Percentiles rank a stretch among this genome's conserved stretches.
phyloP scores from a whole-genome alignment of 129 eudicot species.

The Calendula officinalis region DNA sequence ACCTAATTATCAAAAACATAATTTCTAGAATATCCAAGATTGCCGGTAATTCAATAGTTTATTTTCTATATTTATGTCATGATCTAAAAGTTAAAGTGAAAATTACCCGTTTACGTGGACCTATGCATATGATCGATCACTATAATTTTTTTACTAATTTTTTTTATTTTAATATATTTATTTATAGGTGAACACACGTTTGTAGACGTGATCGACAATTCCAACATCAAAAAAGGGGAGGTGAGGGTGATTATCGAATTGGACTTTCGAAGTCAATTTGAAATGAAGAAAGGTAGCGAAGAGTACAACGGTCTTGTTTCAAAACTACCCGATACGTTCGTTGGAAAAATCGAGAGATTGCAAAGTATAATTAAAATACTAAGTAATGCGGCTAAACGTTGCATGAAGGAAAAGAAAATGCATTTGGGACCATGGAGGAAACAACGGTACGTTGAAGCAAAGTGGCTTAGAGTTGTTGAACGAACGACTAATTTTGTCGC shows the following conservation, averaged over 20 bases:
- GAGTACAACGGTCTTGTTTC: constrained; percentile 57
- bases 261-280: constrained; percentile 69
- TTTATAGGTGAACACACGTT: constrained; percentile 75
- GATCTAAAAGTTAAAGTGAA: background rate
- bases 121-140: background rate
- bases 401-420: constrained; percentile 91
- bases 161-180: background rate
- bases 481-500: constrained; percentile 27
- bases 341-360: constrained; percentile 72
- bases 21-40: background rate
- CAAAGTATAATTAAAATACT: constrained; percentile 44
- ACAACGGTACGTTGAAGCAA: constrained; percentile 75
- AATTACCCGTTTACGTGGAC: background rate
- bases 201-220: constrained; percentile 59
- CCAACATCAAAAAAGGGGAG: constrained; percentile 55
- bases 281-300: constrained; percentile 79
- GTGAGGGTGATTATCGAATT: constrained; percentile 68
- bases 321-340: constrained; percentile 62
- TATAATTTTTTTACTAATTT: background rate
- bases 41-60: background rate
- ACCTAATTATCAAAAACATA: background rate
- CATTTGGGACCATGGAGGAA: constrained; percentile 96
- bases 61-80: background rate
- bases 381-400: constrained; percentile 70
- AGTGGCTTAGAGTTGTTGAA: constrained; percentile 68